A percentile compares a stretch with the other conserved stretches of the same genome.
phyloP scores from a whole-genome alignment of 805 yeast genomes.

The Ogataea paradorogensis region DNA sequence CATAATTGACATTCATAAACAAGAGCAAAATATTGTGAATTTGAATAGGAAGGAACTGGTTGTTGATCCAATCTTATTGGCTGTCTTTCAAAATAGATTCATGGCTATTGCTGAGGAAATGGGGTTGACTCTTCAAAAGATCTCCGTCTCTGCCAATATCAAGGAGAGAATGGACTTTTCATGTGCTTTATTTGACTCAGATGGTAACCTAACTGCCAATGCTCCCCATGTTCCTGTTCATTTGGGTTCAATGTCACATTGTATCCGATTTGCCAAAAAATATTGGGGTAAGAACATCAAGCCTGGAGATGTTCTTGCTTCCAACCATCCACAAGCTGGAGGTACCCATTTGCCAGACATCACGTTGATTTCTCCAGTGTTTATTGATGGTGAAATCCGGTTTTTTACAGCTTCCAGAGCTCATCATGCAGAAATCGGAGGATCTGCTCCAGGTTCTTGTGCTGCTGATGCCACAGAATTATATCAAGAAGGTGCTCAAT shows the following conservation, averaged over 20 bases:
- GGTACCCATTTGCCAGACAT: conserved; percentile 13
- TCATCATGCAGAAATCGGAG: conserved; percentile 13
- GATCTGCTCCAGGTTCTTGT: conserved; percentile 13
- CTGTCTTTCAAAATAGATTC: conserved; percentile 11
- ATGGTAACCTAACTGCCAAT: conserved; percentile 12
- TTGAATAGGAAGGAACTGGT: conserved; percentile 20
- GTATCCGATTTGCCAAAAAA: conserved; percentile 11
- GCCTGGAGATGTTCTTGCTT: conserved; percentile 12
- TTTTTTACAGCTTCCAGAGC: conserved; percentile 13
- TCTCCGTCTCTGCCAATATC: conserved; percentile 11
- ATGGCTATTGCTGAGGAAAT: conserved; percentile 14
- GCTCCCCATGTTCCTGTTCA: conserved; percentile 14
- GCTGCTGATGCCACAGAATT: conserved; percentile 14
- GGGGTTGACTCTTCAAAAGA: conserved; percentile 11
- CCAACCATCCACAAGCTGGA: conserved; percentile 12
- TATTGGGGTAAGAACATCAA: conserved; percentile 10
- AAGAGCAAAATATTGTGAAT: conserved; percentile 35
- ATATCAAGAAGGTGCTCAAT: conserved; percentile 49
- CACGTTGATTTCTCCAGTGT: conserved; percentile 11
- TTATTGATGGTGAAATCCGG: conserved; percentile 10
- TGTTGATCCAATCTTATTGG: conserved; percentile 11
- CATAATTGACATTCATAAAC: conserved; percentile 23
- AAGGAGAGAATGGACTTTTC: conserved; percentile 14
- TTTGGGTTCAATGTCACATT: conserved; percentile 13
- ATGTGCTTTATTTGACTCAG: conserved; percentile 11